Conservation (phyloP, 495 filamentous ascomycete genomes). For the Penicillium waksmanii region DNA sequence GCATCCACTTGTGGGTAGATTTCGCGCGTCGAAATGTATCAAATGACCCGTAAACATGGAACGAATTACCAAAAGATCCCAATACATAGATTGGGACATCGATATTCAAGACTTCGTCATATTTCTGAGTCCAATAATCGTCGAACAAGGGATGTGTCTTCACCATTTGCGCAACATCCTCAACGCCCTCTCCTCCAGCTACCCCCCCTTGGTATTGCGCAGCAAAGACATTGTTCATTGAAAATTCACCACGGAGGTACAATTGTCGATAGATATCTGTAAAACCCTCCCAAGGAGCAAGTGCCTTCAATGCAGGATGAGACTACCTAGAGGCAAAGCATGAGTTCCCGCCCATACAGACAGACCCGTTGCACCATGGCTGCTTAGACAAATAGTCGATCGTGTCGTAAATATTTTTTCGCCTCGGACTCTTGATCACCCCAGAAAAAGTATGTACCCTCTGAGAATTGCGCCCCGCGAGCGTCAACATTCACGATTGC, state of each 20-base stretch:
- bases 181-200: background rate
- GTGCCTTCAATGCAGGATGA: background rate
- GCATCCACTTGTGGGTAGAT: background rate
- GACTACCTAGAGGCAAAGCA: background rate
- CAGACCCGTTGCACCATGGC: background rate
- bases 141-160: background rate
- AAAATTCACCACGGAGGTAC: background rate
- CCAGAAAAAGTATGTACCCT: background rate
- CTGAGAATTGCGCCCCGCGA: background rate
- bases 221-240: background rate
- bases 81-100: background rate
- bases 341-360: background rate
- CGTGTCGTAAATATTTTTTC: background rate
- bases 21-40: background rate
- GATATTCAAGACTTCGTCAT: background rate
- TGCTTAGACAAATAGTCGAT: background rate
- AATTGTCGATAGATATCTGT: background rate
- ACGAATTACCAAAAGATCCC: background rate
- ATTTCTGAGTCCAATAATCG: background rate
- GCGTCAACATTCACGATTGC: background rate
- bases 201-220: background rate
- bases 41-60: background rate
- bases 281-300: background rate
- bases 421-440: background rate
- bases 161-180: background rate